Conservation (phyloP, 2,329 filamentous ascomycete genomes). For the Aspergillus tubingensis region DNA sequence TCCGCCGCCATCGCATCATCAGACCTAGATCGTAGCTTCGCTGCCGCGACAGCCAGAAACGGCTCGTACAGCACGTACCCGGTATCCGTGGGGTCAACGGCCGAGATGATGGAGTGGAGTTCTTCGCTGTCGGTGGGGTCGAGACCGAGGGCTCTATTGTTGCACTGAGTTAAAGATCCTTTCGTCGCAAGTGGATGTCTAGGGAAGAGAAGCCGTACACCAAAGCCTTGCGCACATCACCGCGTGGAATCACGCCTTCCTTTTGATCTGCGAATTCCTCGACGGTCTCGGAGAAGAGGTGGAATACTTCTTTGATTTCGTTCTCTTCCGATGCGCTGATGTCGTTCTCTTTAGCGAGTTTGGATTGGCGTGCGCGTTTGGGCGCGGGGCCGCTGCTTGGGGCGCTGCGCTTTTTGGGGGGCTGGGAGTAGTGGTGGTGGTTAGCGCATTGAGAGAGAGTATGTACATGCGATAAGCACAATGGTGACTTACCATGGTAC, state of each 20-base stretch:
- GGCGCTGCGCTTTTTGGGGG: constrained; percentile 39
- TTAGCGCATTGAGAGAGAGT: not conserved
- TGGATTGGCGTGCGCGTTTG: constrained; percentile 65
- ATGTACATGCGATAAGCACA: not conserved
- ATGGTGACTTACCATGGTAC: constrained; percentile 23
- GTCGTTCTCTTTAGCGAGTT: constrained; percentile 89
- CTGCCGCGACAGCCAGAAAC: constrained; percentile 84
- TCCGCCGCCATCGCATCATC: constrained; percentile 64
- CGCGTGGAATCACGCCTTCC: constrained; percentile 66
- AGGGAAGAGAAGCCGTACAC: constrained; percentile 56
- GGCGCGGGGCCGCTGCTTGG: constrained; percentile 30
- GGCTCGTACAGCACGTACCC: constrained; percentile 77
- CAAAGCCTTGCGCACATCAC: constrained; percentile 70
- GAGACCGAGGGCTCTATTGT: constrained; percentile 74
- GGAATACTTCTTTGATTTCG: constrained; percentile 89
- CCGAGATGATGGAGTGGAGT: constrained; percentile 72
- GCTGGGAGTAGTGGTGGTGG: constrained; percentile 23
- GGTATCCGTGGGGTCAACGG: constrained; percentile 79
- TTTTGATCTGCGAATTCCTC: constrained; percentile 72
- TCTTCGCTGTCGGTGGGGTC: constrained; percentile 65
- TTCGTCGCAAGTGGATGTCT: not conserved
- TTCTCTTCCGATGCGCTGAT: constrained; percentile 80
- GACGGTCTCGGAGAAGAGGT: constrained; percentile 64
- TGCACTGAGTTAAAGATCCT: not conserved
- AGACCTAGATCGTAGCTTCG: constrained; percentile 69